phyloP scores from a whole-genome alignment of 441 rosid species.

The Aquilaria agallochum region DNA sequence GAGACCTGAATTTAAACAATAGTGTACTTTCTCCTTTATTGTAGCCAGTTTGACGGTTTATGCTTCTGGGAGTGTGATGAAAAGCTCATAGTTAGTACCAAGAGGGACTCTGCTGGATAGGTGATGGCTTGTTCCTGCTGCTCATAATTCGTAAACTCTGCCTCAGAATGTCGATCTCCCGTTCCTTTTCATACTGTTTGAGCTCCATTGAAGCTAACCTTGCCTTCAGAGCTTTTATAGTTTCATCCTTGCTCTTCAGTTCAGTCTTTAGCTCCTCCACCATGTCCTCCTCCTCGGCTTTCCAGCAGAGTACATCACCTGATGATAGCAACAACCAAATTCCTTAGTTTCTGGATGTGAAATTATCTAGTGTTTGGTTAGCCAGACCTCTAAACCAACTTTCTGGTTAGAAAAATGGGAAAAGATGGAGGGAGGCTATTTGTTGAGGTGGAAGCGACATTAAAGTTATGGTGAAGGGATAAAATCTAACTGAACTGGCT shows the following conservation, averaged over 20 bases:
- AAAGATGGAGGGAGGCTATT: background rate
- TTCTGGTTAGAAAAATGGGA: too few species aligned
- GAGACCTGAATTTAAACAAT: too few species aligned
- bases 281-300: constrained; percentile 38
- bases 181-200: constrained; percentile 39
- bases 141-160: constrained; percentile 68
- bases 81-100: too few species aligned
- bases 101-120: too few species aligned
- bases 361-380: too few species aligned
- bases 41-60: too few species aligned
- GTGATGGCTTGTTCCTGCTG: constrained; percentile 21
- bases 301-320: constrained; percentile 47
- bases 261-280: constrained; percentile 58
- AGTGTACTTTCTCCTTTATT: too few species aligned
- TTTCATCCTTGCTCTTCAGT: constrained; percentile 41
- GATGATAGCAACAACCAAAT: background rate
- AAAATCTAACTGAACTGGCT: background rate
- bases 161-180: constrained; percentile 65
- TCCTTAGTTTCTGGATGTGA: too few species aligned
- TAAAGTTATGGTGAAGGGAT: background rate
- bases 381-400: too few species aligned
- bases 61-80: too few species aligned
- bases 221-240: constrained; percentile 39
- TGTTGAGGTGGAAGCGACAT: background rate
- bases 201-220: constrained; percentile 37